Evolutionary conservation across 768 basidiomycete species (phyloP), one percentile per base, ranked within the genome.

Genomic region (Cystofilobasidium ferigula): DNA sequence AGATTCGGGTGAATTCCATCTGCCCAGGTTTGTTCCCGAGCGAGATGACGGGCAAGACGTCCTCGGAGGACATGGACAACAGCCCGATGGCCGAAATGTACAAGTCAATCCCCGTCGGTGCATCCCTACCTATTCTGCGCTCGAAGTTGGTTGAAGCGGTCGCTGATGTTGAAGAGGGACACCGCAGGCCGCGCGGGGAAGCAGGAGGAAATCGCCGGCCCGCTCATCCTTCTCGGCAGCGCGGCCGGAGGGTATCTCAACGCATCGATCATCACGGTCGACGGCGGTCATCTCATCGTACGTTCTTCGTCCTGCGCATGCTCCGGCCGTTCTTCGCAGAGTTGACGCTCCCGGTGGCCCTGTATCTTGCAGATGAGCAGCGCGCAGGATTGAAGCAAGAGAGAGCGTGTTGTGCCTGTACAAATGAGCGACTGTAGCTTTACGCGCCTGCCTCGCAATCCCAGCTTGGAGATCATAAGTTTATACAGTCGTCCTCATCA

Each of bases 191-290:
- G 57, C 1, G 35, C 57, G 22, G 57, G 57, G 22, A 4, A 24
- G 35, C n/a, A 36, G 24, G 57, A 57, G 38, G 57, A 57, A 35
- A 57, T 57, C 14, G 57, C 57, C 24, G 36, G 57, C n/a, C 20
- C 38, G n/a, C 34, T 57, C 2, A 2, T 57, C 3, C 9, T 57
- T 4, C 57, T 57, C 1, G 57, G 57, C 10, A n/a, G 35, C 35
- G 22, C 32, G 5, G 57, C 57, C 1, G 57, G 32, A 36, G 57
- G 57, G 3, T 57, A 57, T 35, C 16, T 38, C n/a, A 9, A 34
- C 20, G 57, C 57, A 4, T 22, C 36, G 30, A 22, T 40, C 35
- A 34, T 57, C 24, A 20, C 20, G 16, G n/a, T 57, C 35, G 57
- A 57, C 38, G 57, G 57, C 22, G 57, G 57, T 2, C 34, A 40